A percentile compares a stretch with the other conserved stretches of the same genome.
Evolutionary conservation across 495 filamentous ascomycete genomes (phyloP).

Genomic region (Hyaloscypha finlandica): DNA sequence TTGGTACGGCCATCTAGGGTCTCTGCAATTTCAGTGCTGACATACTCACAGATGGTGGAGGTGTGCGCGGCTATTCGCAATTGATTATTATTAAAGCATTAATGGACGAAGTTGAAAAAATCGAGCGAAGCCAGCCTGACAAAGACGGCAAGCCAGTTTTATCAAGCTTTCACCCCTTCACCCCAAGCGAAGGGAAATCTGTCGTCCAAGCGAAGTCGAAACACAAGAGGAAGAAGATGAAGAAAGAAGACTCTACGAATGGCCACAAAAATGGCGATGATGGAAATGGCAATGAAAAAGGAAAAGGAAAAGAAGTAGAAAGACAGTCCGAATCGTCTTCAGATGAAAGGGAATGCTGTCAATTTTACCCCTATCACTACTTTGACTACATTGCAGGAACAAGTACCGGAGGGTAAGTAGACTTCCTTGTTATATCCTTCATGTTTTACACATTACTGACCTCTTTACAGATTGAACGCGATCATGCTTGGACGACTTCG

Average conservation of each 20-base stretch:
- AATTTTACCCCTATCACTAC: constrained; percentile 45
- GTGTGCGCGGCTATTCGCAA: constrained; percentile 10
- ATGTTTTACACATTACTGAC: too few relatives aligned
- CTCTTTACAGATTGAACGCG: constrained; percentile 19
- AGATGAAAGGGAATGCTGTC: constrained; percentile 6
- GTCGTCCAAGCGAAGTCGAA: background rate
- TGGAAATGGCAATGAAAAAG: too few relatives aligned
- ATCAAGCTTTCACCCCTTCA: constrained; percentile 9
- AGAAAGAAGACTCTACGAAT: too few relatives aligned
- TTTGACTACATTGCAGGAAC: constrained; percentile 53
- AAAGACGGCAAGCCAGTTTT: constrained; percentile 8
- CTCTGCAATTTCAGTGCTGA: background rate
- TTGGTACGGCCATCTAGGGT: background rate
- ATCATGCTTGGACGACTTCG: constrained; percentile 55
- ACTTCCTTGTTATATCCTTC: background rate
- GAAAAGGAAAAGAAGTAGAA: too few relatives aligned
- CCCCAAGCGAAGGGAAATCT: constrained; percentile 4
- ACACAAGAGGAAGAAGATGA: background rate
- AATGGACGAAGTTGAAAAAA: constrained; percentile 15
- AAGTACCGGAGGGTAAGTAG: constrained; percentile 39
- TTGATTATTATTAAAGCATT: constrained; percentile 10
- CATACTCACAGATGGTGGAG: constrained; percentile 17
- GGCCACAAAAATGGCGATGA: too few relatives aligned
- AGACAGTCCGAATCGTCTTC: constrained; percentile 1
- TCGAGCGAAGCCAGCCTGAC: constrained; percentile 9